Conservation (phyloP, 148 eudicot genomes). For the Gaultheria prostrata region DNA sequence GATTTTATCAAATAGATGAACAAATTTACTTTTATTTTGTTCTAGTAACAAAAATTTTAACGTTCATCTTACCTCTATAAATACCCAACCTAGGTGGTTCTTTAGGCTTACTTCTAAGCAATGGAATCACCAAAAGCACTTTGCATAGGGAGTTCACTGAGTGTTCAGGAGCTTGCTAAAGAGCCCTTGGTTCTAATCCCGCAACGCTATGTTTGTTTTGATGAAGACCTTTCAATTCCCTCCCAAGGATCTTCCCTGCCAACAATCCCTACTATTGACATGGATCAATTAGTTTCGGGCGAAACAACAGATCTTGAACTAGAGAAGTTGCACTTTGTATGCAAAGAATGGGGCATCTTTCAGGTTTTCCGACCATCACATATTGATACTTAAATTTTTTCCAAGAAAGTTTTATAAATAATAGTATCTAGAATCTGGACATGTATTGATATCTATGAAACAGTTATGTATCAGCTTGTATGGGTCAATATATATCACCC, state of each 20-base stretch:
- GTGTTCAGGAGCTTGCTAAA: slow-evolving; percentile 37
- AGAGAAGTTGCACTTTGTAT: slow-evolving; percentile 23
- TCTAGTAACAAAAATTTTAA: background rate
- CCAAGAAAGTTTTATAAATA: background rate
- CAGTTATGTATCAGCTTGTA: background rate
- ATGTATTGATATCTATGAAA: background rate
- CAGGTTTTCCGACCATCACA: slow-evolving; percentile 21
- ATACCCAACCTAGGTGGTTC: background rate
- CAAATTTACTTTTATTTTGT: background rate
- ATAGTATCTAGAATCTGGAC: background rate
- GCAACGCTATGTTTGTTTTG: slow-evolving; percentile 13
- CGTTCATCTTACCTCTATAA: slow-evolving; percentile 6
- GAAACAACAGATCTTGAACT: slow-evolving; percentile 15
- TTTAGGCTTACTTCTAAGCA: background rate
- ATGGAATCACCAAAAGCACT: slow-evolving; percentile 18
- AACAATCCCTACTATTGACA: slow-evolving; percentile 30
- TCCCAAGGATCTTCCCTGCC: slow-evolving; percentile 12
- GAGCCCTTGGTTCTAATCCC: slow-evolving; percentile 29
- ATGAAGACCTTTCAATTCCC: slow-evolving; percentile 22
- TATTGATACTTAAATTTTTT: background rate
- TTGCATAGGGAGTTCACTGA: background rate
- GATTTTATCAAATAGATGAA: background rate
- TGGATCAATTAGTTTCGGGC: slow-evolving; percentile 18
- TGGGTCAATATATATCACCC: background rate
- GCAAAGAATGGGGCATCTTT: slow-evolving; percentile 46